Percentiles rank a stretch among this genome's conserved stretches.
Conservation (phyloP, 2,329 filamentous ascomycete species). For the Emmonsia crescens region DNA sequence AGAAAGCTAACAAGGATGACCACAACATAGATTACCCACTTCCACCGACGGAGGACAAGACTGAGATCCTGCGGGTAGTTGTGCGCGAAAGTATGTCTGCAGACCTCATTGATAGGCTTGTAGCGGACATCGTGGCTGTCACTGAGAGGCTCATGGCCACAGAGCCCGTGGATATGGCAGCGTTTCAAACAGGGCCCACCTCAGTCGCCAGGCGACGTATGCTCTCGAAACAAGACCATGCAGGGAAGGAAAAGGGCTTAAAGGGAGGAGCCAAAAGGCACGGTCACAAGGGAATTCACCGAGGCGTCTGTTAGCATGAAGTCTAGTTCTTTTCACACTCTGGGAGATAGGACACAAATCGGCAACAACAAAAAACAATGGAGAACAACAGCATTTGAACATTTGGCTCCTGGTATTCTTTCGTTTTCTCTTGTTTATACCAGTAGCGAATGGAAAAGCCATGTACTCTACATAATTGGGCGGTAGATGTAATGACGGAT, state of each 20-base stretch:
- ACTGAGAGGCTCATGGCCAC: conserved; percentile 51
- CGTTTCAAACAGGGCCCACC: conserved; percentile 33
- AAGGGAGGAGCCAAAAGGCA: neutral
- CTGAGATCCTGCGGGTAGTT: conserved; percentile 57
- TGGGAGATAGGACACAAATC: neutral
- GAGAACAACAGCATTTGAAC: neutral
- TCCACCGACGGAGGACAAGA: conserved; percentile 50
- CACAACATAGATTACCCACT: conserved; percentile 47
- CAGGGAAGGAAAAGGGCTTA: neutral
- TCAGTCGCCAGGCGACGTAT: conserved; percentile 34
- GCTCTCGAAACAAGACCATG: neutral
- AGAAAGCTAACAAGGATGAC: neutral
- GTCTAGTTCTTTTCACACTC: neutral
- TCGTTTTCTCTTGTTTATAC: neutral
- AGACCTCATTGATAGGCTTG: conserved; percentile 54
- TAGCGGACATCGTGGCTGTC: conserved; percentile 49
- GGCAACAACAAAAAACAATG: neutral
- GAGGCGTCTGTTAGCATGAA: conserved; percentile 13
- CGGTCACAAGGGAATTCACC: conserved; percentile 12
- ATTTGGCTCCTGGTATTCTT: neutral
- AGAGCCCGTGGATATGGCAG: conserved; percentile 41
- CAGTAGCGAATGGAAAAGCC: neutral
- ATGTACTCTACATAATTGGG: neutral
- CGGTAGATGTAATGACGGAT: neutral
- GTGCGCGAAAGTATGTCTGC: conserved; percentile 57